Evolutionary conservation across 148 eudicot species (phyloP), one percentile per base, ranked within the genome.

Genomic region (Vaccinium corymbosum): DNA sequence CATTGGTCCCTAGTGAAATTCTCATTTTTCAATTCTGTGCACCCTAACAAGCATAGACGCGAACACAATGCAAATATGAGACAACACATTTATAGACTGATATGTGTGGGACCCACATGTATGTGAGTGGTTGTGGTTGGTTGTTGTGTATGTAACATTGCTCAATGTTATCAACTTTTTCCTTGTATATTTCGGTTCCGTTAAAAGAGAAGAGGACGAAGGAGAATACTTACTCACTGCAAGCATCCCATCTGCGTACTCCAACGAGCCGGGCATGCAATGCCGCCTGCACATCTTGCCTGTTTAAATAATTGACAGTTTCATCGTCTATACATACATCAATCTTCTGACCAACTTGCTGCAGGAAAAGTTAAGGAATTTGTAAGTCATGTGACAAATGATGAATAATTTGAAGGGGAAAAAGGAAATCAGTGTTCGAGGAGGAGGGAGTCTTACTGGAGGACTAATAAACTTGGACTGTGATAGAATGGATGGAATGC

Each of bases 281-380:
- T 66, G 98, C 98, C 81, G 74, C 89, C 75, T 86, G 93, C 79
- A 95, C 98, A 86, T 95, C 99, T 78, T 85, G 82, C 51, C 98
- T 85, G 87, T 97, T 97, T 85, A 97, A 85, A 81, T 97, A 97
- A 85, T 86, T 95, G 77, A 90, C 92, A 0, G 95, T 95, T 81
- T 97, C 93, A 89, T 97, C 97, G 86, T 95, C 99, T 81, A 97
- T 91, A 61, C 99, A 97, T 16, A 97, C 99, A 88, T 97, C 99
- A 49, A 97, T 83, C 25, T 80, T 91, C 89, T 90, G 94, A 55
- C 90, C 88, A 71, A 85, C 88, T 89, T 92, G 90, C 99, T 94
- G 91, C 57, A 57, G 64, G 14, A 7, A 42, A 35, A 76, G 1
- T 2, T 7, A 1, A 55, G 13, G 17, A 51, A 20, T 52, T 51